Conservation (phyloP, 2,329 filamentous ascomycete genomes). For the Microdochium bolleyi region DNA sequence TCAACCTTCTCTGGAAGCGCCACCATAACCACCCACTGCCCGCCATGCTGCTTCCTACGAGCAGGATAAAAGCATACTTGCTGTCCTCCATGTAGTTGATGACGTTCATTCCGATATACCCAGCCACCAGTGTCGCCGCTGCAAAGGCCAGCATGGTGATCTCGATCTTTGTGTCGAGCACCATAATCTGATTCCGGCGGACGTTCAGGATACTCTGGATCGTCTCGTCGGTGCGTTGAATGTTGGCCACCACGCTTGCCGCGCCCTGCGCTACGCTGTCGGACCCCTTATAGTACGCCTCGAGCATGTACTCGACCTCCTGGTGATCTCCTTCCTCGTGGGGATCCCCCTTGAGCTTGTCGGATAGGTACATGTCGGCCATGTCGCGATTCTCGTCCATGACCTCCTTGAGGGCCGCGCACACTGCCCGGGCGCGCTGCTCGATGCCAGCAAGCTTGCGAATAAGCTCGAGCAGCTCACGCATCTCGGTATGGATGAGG, state of each 20-base stretch:
- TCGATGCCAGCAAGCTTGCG: conserved; percentile 16
- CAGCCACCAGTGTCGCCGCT: conserved; percentile 23
- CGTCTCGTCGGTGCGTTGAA: conserved; percentile 21
- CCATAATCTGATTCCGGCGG: conserved; percentile 28
- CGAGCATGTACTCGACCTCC: conserved; percentile 26
- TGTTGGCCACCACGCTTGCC: conserved; percentile 14
- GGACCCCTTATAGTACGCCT: conserved; percentile 25
- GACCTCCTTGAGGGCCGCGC: conserved; percentile 20
- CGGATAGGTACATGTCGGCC: conserved; percentile 25
- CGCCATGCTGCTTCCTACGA: neutral
- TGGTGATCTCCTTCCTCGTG: conserved; percentile 22
- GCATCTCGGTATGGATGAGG: conserved; percentile 1
- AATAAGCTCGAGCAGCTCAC: conserved; percentile 16
- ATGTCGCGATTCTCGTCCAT: conserved; percentile 26
- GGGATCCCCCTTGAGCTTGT: conserved; percentile 16
- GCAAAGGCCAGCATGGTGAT: conserved; percentile 25
- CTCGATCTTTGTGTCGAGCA: conserved; percentile 25
- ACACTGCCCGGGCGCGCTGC: conserved; percentile 23
- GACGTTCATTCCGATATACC: conserved; percentile 27
- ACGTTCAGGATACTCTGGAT: conserved; percentile 23
- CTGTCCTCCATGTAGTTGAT: conserved; percentile 25
- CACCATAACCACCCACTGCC: neutral
- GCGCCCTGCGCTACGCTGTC: conserved; percentile 22
- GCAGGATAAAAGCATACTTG: conserved; percentile 14
- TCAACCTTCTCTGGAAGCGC: neutral